Base-by-base conservation (phyloP, 2,329 filamentous ascomycete genomes). In the Aspergillus melleus region DNA sequence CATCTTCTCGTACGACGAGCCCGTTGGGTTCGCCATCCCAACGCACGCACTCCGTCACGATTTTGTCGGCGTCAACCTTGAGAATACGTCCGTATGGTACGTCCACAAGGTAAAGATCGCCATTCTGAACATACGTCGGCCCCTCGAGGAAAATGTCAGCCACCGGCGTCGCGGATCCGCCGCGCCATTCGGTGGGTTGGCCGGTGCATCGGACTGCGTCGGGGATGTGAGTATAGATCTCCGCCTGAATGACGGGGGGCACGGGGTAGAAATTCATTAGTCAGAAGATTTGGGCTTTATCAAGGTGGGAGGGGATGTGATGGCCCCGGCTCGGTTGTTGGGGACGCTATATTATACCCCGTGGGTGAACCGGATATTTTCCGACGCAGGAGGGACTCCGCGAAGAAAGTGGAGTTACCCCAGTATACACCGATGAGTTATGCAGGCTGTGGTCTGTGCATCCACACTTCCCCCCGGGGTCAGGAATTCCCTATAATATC, bases 21-120 rank as follows among this genome's bases (percentile, higher is more conserved):
- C 77, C 77, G 57, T 80, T 79, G 0, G 77, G 77, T 52, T 79
- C 77, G 0, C 76, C 77, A 59, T 80, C 76, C 69, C 73, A 80
- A 8, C 67, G 62, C 1, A 68, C 71, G 42, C 66, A 69, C 5
- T 76, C 73, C 0, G 58, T 70, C 0, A 74, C 70, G 1, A 73
- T 61, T 54, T 72, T 76, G 0, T 66, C 36, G 1, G 55, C 1
- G 22, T 71, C 67, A 26, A 79, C 72, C 32, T 69, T 73, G 8
- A 80, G 58, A 14, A 79, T 75, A 0, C 76, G 66, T 0, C 78
- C 77, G 50, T 78, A 79, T 0, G 77, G 77, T 14, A 79, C 61
- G 42, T 80, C 77, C 6, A 77, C 75, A 6, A 78, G 58, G 54
- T 71, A 79, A 1, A 80, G 61, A 24, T 75, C 72, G 1, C 75